Percentiles rank a stretch among this genome's conserved stretches.
Conservation (phyloP, 306 rosid species). For the Pueraria montana region DNA sequence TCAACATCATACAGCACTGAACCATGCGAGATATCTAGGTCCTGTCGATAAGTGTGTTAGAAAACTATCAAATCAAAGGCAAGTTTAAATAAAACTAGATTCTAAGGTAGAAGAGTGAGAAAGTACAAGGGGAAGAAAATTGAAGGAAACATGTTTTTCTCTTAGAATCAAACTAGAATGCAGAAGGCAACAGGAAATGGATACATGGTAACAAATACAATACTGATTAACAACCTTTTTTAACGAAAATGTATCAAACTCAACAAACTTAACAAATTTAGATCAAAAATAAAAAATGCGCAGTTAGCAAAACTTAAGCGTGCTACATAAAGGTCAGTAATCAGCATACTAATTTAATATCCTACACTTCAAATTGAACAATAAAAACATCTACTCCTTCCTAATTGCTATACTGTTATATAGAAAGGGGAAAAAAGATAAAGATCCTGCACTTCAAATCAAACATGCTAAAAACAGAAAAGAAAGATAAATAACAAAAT, state of each 20-base stretch:
- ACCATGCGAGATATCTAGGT: constrained; percentile 82
- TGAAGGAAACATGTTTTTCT: constrained; percentile 17
- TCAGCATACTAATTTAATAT: constrained; percentile 18
- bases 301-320: constrained; percentile 29
- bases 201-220: not conserved
- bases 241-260: constrained; percentile 32
- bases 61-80: constrained; percentile 43
- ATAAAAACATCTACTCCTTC: constrained; percentile 22
- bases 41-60: constrained; percentile 62
- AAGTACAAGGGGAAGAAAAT: constrained; percentile 21
- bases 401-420: not conserved
- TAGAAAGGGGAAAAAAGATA: constrained; percentile 7
- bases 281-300: constrained; percentile 28
- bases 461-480: constrained; percentile 16
- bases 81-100: constrained; percentile 34
- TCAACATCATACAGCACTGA: constrained; percentile 81
- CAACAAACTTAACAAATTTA: constrained; percentile 32
- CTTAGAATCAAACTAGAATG: constrained; percentile 22
- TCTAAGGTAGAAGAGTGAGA: constrained; percentile 5
- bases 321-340: constrained; percentile 17
- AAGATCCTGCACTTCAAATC: constrained; percentile 29
- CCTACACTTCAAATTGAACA: not conserved
- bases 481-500: constrained; percentile 11
- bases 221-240: constrained; percentile 7
- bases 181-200: constrained; percentile 27